Base-by-base conservation (phyloP, 2,329 filamentous ascomycete genomes). In the Ophiostoma piceae region DNA sequence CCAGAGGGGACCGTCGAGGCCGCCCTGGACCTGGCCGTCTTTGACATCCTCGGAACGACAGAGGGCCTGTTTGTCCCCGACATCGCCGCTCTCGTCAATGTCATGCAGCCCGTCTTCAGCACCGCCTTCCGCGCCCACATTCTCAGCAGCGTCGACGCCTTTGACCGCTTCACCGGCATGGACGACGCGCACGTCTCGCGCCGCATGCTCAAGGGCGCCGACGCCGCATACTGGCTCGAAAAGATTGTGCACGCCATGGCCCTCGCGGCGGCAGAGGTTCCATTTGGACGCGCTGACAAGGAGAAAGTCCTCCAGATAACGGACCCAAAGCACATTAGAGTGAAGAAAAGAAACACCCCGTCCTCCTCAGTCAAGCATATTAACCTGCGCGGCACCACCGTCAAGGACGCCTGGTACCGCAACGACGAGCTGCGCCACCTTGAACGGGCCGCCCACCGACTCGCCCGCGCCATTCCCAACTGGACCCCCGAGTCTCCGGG, bases 191-290 rank as follows among this genome's bases (percentile, higher is more conserved):
- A 57, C 51, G 51, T 57, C 9, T 57, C 51, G 26, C n/a, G 22
- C 22, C 26, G 35, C 7, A 54, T 54, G 47, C 3, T 43, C 16
- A 19, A 22, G 47, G 9, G 47, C 3, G 47, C 47, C 6, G n/a
- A 8, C 9, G 19, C 22, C 2, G 47, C 14, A 6, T 54, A 54
- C 47, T 54, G 47, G 47, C 19, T 54, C 7, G n/a, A 19, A 19
- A 54, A 22, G 47, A 54, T 54, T 54, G 47, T 54, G n/a, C 47
- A 54, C 47, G n/a, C 7, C 47, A 54, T 54, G 47, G 47, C 47
- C 47, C 22, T 54, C n/a, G 12, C 6, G 7, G 47, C 47, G 19
- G 47, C 11, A 3, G 47, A 54, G n/a, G 47, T 14, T n/a, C n/a
- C n/a, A 6, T 6, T 9, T 6, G 47, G 47, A 8, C 7, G 47